phyloP scores from a whole-genome alignment of 805 yeast species.

The Nakazawaea ambrosiae region DNA sequence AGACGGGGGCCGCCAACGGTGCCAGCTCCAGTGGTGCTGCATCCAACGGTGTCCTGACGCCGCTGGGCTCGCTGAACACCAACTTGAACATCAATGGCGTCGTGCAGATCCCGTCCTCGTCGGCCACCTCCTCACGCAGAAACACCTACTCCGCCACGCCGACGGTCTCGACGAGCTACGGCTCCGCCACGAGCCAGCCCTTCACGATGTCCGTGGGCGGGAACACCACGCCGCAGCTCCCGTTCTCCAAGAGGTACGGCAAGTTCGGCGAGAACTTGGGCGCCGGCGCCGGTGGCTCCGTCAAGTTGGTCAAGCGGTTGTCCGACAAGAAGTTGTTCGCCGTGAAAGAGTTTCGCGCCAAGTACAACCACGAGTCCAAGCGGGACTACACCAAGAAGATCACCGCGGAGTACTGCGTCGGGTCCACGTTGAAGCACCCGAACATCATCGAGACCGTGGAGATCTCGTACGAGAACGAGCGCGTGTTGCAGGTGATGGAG shows the following conservation, averaged over 20 bases:
- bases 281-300: conserved; percentile 94
- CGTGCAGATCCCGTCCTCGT: conserved; percentile 3
- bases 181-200: conserved; percentile 6
- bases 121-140: conserved; percentile 20
- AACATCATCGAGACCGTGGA: conserved; percentile 89
- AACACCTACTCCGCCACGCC: conserved; percentile 26
- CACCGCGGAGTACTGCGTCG: conserved; percentile 91
- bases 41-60: too few species aligned
- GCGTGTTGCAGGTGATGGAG: conserved; percentile 89
- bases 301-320: conserved; percentile 61
- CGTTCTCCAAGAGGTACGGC: conserved; percentile 70
- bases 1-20: neutral
- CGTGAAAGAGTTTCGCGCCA: conserved; percentile 83
- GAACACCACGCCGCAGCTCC: conserved; percentile 38
- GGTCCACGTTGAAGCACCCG: conserved; percentile 82
- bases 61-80: neutral
- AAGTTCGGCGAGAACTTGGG: conserved; percentile 84
- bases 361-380: conserved; percentile 64
- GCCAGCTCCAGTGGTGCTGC: too few species aligned
- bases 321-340: conserved; percentile 74
- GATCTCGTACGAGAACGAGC: conserved; percentile 80
- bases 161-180: conserved; percentile 11
- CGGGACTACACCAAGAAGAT: conserved; percentile 89
- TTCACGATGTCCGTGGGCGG: conserved; percentile 25
- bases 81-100: conserved; percentile 11